Conservation (phyloP, 2,329 filamentous ascomycete genomes). For the Trematosphaeria pertusa region DNA sequence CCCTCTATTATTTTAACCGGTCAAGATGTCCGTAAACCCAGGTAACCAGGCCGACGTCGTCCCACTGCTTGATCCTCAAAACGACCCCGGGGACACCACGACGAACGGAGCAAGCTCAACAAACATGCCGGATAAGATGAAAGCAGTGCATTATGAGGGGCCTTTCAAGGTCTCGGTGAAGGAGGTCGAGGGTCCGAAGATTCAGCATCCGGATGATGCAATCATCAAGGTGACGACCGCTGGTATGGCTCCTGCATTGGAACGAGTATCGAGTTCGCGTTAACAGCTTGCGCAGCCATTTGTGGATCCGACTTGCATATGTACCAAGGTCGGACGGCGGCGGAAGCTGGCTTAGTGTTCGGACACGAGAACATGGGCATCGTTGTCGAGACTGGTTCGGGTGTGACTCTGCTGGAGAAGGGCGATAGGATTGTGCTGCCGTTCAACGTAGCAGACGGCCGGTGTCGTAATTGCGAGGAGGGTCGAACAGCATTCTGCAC, state of each 20-base stretch:
- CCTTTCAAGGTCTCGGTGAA: conserved; percentile 69
- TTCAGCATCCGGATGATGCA: conserved; percentile 69
- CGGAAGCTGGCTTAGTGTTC: conserved; percentile 67
- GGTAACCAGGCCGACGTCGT: conserved; percentile 7
- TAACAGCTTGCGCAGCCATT: conserved; percentile 49
- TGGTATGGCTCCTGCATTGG: conserved; percentile 38
- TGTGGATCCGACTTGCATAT: conserved; percentile 63
- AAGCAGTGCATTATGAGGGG: conserved; percentile 68
- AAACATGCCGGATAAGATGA: conserved; percentile 56
- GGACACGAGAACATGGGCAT: conserved; percentile 69
- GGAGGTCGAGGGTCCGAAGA: conserved; percentile 63
- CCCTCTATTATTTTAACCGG: neutral
- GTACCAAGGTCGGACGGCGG: conserved; percentile 71
- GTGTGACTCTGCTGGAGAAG: conserved; percentile 67
- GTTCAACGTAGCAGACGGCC: conserved; percentile 69
- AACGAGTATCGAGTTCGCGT: conserved; percentile 8
- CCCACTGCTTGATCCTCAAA: conserved; percentile 17
- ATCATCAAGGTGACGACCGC: conserved; percentile 71
- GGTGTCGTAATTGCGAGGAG: conserved; percentile 70
- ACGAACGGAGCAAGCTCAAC: neutral
- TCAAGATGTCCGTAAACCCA: conserved; percentile 4
- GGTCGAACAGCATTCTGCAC: conserved; percentile 71
- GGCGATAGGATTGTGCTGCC: conserved; percentile 70
- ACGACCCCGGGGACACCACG: conserved; percentile 12
- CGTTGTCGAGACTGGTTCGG: conserved; percentile 61